Evolutionary conservation across 2,329 filamentous ascomycete species (phyloP).

Genomic region (Epicoccum nigrum): DNA sequence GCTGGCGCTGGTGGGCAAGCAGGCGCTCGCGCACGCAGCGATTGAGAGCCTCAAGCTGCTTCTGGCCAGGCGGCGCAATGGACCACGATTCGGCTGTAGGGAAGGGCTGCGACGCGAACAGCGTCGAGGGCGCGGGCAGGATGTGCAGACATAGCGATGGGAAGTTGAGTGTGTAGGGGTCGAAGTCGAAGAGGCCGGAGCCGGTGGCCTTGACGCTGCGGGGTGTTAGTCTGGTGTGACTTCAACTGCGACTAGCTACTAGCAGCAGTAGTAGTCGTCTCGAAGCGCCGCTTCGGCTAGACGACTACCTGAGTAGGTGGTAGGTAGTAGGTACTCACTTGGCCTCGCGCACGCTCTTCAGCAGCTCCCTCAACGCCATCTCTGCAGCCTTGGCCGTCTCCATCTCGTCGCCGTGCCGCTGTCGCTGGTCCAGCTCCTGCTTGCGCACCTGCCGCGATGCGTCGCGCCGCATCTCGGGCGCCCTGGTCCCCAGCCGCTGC

Average conservation of each 20-base stretch:
- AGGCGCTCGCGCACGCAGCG: slow-evolving; percentile 72
- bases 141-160: slow-evolving; percentile 83
- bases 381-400: slow-evolving; percentile 86
- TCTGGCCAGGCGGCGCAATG: slow-evolving; percentile 72
- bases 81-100: slow-evolving; percentile 82
- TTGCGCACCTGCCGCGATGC: slow-evolving; percentile 52
- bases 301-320: too few relatives aligned
- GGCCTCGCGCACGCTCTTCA: slow-evolving; percentile 81
- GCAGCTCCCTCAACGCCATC: slow-evolving; percentile 80
- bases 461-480: slow-evolving; percentile 49
- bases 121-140: slow-evolving; percentile 77
- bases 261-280: background rate
- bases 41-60: slow-evolving; percentile 75
- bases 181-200: slow-evolving; percentile 71
- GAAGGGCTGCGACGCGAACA: slow-evolving; percentile 82
- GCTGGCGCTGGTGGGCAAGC: slow-evolving; percentile 42
- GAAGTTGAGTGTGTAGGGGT: slow-evolving; percentile 84
- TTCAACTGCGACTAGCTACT: background rate
- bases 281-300: too few relatives aligned
- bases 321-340: slow-evolving; percentile 57
- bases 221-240: slow-evolving; percentile 1
- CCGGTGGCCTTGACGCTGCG: slow-evolving; percentile 53
- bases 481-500: slow-evolving; percentile 52
- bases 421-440: slow-evolving; percentile 61
- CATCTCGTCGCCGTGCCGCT: slow-evolving; percentile 69